phyloP scores from a whole-genome alignment of 83 land plant genomes.

The Thuja plicata region DNA sequence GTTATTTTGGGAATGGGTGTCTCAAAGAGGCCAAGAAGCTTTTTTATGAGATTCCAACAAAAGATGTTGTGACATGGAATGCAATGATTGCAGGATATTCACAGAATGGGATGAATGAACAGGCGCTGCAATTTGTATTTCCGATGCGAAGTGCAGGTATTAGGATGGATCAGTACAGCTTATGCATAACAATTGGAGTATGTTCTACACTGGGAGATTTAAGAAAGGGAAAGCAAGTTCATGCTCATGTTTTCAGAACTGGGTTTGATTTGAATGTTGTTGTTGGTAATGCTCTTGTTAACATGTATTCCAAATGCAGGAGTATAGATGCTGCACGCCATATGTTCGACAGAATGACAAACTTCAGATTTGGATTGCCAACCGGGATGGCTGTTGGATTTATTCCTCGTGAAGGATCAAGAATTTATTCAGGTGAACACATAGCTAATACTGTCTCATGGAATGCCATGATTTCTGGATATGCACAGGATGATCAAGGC shows the following conservation, averaged over 20 bases:
- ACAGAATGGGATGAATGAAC: not conserved
- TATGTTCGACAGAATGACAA: slow-evolving; percentile 14
- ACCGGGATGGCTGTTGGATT: not conserved
- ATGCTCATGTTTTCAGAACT: slow-evolving; percentile 4
- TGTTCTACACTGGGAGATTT: not conserved
- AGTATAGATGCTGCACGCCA: slow-evolving; percentile 3
- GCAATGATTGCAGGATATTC: not conserved
- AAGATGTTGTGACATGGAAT: not conserved
- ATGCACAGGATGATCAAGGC: slow-evolving; percentile 17
- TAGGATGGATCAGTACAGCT: slow-evolving; percentile 6
- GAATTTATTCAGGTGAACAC: not conserved
- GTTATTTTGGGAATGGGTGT: not conserved
- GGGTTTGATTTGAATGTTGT: not conserved
- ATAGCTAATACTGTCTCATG: slow-evolving; percentile 18
- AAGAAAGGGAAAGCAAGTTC: slow-evolving; percentile 14
- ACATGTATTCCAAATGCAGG: slow-evolving; percentile 21
- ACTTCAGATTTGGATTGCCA: not conserved
- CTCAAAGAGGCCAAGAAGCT: not conserved
- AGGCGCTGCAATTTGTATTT: not conserved
- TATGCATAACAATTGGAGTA: not conserved
- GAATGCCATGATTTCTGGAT: slow-evolving; percentile 18
- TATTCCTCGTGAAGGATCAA: not conserved
- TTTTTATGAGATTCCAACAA: not conserved
- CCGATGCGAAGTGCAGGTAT: not conserved
- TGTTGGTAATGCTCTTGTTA: slow-evolving; percentile 17